A percentile compares a stretch with the other conserved stretches of the same genome.
These are phyloP conservation scores for Penicillium chermesinum DNA, from an alignment of 495 filamentous ascomycete species.

Conservation along the genomic window DNA sequence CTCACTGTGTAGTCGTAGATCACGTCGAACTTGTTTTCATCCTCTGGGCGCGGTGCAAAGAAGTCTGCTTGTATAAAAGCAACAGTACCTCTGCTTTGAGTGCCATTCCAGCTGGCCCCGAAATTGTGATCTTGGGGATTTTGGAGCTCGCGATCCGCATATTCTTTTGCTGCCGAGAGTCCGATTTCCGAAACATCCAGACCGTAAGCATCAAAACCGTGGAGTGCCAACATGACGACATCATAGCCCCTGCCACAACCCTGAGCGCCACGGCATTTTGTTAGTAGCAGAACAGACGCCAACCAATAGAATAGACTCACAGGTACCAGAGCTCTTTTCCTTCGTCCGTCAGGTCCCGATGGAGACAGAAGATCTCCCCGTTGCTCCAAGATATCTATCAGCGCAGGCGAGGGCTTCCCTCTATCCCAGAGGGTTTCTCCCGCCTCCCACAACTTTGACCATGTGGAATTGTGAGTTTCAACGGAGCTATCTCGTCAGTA, in stretches of 20 bases:
- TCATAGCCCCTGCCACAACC: conserved; percentile 32
- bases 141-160: conserved; percentile 11
- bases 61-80: conserved; percentile 60
- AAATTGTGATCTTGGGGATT: conserved; percentile 18
- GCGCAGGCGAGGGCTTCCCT: conserved; percentile 37
- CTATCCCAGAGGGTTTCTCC: conserved; percentile 39
- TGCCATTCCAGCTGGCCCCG: neutral
- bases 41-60: conserved; percentile 39
- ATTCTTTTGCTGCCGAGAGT: conserved; percentile 15
- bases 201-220: conserved; percentile 26
- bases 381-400: conserved; percentile 38
- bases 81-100: conserved; percentile 17
- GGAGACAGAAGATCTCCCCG: conserved; percentile 18
- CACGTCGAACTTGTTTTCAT: conserved; percentile 53
- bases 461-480: conserved; percentile 23
- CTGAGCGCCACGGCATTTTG: conserved; percentile 4
- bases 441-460: conserved; percentile 36
- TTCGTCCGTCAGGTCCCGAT: conserved; percentile 9
- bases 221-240: conserved; percentile 27
- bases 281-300: neutral
- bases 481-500: conserved; percentile 5
- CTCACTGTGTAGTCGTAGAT: conserved; percentile 75
- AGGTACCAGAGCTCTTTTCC: conserved; percentile 37
- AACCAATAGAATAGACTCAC: conserved; percentile 12
- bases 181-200: conserved; percentile 26